phyloP scores from a whole-genome alignment of 2,329 filamentous ascomycete genomes.

The Alternaria gansuensis region DNA sequence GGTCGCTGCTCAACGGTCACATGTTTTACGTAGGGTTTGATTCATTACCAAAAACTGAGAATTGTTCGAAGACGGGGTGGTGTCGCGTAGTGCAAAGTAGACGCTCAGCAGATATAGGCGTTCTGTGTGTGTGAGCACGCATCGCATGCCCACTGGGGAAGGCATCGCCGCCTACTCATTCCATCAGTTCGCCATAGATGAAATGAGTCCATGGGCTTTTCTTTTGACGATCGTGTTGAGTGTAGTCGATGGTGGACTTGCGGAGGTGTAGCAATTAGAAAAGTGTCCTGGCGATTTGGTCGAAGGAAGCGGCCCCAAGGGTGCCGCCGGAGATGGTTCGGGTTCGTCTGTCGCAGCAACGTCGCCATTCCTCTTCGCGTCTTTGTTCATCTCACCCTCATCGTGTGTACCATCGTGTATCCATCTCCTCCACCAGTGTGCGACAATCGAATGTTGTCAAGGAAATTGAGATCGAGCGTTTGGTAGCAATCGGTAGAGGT shows the following conservation, averaged over 20 bases:
- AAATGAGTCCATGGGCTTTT: not conserved
- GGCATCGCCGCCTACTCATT: not conserved
- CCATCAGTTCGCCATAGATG: not conserved
- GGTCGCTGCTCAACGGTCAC: not conserved
- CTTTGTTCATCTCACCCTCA: not conserved
- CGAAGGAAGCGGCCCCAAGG: slow-evolving; percentile 4
- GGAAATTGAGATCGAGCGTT: not conserved
- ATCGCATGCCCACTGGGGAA: not conserved
- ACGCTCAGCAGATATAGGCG: not conserved
- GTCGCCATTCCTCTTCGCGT: not conserved
- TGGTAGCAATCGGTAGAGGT: not conserved
- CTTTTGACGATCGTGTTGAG: not conserved
- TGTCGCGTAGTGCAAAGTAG: not conserved
- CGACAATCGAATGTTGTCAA: not conserved
- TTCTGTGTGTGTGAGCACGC: not conserved
- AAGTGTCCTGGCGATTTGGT: not conserved
- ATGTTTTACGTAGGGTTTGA: not conserved
- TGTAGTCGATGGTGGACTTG: not conserved
- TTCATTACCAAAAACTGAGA: not conserved
- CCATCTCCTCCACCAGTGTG: not conserved
- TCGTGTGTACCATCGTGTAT: not conserved
- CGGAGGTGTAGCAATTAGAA: not conserved
- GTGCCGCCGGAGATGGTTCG: not conserved
- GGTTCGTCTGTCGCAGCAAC: not conserved
- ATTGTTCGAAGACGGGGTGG: not conserved